Base-by-base conservation (phyloP, 2,329 filamentous ascomycete genomes). In the Fusarium xylarioides region DNA sequence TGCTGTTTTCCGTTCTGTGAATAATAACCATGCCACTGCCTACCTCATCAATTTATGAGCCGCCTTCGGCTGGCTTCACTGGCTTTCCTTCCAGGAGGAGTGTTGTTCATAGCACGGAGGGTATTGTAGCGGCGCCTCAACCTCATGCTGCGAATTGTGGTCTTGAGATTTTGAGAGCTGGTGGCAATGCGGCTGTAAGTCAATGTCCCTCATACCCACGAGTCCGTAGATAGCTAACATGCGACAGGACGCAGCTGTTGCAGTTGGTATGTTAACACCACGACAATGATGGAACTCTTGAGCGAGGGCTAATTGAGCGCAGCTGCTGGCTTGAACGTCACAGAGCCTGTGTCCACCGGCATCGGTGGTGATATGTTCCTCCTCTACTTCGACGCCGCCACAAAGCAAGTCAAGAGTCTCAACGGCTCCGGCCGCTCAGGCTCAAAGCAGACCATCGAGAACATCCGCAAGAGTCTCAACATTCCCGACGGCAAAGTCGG, bases 331-430 rank as follows among this genome's bases (percentile, higher is more conserved):
- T 86, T 99, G 63, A 98, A 98, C 83, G 89, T 98, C 79, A 97
- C 95, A 1, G 96, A 99, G 80, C 96, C 96, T 12, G 91, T 91
- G 66, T 96, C 93, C 11, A 98, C 96, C 2, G 96, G 96, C 44
- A 98, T 99, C 68, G 96, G 96, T 64, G 96, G 96, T 71, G 96
- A 99, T 83, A 95, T 97, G 91, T 99, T 98, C 84, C 95, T 95
- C 81, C 89, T 98, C 40, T 98, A 90, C 86, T 98, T 95, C 85
- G 90, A 97, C 80, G 94, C 94, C 46, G 89, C 92, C 76, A 93
- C 91, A 0, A 92, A 93, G 79, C 92, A 93, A 71, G 92, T 98
- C 14, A 92, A 91, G 61, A 93, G 95, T 15, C 85, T 98, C 82
- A 99, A 99, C 82, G 96, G 95, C 26, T 98, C 95, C 3, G 96